Base-by-base conservation (phyloP, 2,329 filamentous ascomycete genomes). In the Knoxdaviesia proteae region DNA sequence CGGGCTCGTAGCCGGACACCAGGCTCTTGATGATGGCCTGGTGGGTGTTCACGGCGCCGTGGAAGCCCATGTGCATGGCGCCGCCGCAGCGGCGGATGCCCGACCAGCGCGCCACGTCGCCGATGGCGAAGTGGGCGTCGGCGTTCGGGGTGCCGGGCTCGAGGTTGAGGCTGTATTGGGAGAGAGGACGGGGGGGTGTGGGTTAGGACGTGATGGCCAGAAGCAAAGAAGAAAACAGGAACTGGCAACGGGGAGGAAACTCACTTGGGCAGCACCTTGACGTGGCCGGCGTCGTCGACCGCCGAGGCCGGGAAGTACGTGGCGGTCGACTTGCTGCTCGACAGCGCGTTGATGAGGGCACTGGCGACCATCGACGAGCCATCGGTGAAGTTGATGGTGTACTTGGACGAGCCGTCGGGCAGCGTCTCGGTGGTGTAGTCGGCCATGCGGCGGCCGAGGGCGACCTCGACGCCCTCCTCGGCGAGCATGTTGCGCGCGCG, bases 31-130 rank as follows among this genome's bases (percentile, higher is more conserved):
- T 55, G 53, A 81, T 73, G 30, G 65, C 60, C 57, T 79, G 70
- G 58, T 81, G 69, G 43, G 80, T 68, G 53, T 87, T 87, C 42
- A 67, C 58, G 6, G 74, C 80, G 3, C 71, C 70, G 47, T 69
- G 65, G 51, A 76, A 71, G 35, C 80, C 82, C 64, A 77, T 75
- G 52, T 80, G 71, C 69, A 87, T 82, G 34, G 82, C 82, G 10
- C 66, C 71, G 30, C 82, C 81, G 51, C 77, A 83, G 38, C 82
- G 77, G 63, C 84, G 87, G 61, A 88, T 84, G 38, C 80, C 81
- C 0, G 77, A 70, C 81, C 82, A 87, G 40, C 64, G 61, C 33
- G 69, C 70, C 10, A 81, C 61, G 53, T 88, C 82, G 10, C 82
- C 82, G 30, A 73, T 65, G 8, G 75, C 80, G 51, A 78, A 80